Base-by-base conservation (phyloP, 352 stramenopile genomes). In the Globisporangium spinosum region DNA sequence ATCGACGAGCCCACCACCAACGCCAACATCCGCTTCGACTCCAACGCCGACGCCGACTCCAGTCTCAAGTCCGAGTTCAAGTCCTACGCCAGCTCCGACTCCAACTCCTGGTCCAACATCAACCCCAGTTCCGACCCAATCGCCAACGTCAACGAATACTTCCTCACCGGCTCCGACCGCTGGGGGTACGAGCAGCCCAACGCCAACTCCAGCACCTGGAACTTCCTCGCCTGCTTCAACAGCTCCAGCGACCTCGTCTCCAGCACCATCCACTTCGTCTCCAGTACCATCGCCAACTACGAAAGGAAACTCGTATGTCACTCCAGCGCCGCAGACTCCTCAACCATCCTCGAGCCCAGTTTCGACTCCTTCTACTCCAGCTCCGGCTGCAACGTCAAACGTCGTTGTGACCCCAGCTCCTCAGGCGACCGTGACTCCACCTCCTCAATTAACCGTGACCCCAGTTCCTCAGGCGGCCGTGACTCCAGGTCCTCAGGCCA, bases 151-250 rank as follows among this genome's bases (percentile, higher is more conserved):
- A 32, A 40, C 32, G 9, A 49, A 20, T n/a, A 59, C 12, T 32
- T 32, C 25, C 22, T 34, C 34, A 15, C 20, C 45, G 17, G 49
- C 54, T 32, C 60, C 53, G 4, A 45, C 29, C 3, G 53, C 54
- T 27, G n/a, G n/a, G 0, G 13, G 4, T 25, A 7, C 58, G 17
- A 43, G 12, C 9, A 64, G 25, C 9, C 25, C 47, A 32, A 27
- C 47, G 2, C 53, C 61, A 10, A 60, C 66, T 1, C 64, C 65
- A 34, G 40, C 59, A 5, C 22, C 58, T 7, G 62, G 47, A 10
- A 69, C 54, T 0, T 45, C 34, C 4, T 23, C 69, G 23, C 67
- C 62, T n/a, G 34, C 62, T 1, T 55, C 62, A 10, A 70, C 56
- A 27, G 25, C 51, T 6, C 69, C 69, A 58, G 40, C n/a, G 17